phyloP scores from a whole-genome alignment of 257 asterid species.

The Capsicum baccatum region DNA sequence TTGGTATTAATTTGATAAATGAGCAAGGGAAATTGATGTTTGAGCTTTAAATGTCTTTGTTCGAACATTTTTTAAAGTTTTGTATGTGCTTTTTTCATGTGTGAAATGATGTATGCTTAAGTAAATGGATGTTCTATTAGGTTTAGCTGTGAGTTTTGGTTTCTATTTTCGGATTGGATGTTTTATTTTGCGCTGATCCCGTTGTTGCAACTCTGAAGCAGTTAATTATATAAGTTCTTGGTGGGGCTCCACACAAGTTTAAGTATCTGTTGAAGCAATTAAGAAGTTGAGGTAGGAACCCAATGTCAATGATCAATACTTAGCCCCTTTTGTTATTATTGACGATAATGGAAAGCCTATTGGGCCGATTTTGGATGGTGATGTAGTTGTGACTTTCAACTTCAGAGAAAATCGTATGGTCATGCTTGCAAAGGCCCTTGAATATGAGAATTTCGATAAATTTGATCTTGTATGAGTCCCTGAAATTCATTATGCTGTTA shows the following conservation, averaged over 20 bases:
- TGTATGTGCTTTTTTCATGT: too few relatives aligned
- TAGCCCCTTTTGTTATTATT: conserved; percentile 92
- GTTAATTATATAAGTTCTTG: conserved; percentile 58
- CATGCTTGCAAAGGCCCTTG: conserved; percentile 91
- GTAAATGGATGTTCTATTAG: too few relatives aligned
- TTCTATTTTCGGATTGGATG: too few relatives aligned
- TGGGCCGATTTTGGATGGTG: conserved; percentile 93
- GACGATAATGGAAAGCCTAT: conserved; percentile 83
- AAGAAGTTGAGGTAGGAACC: conserved; percentile 85
- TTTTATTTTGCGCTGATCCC: too few relatives aligned
- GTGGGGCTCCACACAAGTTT: conserved; percentile 92
- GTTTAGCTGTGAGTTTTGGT: too few relatives aligned
- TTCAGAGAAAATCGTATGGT: conserved; percentile 97
- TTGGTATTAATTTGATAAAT: too few relatives aligned
- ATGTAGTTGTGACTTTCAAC: conserved; percentile 91
- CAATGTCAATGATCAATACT: conserved; percentile 66
- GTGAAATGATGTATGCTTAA: too few relatives aligned
- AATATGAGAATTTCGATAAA: conserved; percentile 76
- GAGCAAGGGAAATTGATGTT: too few relatives aligned
- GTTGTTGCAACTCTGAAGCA: too few relatives aligned
- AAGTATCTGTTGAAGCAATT: conserved; percentile 75
- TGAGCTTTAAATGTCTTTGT: too few relatives aligned
- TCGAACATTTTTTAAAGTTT: too few relatives aligned
- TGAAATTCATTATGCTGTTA: conserved; percentile 86
- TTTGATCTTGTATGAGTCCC: conserved; percentile 86